phyloP scores from a whole-genome alignment of 257 asterid species.

The Rhazya stricta region DNA sequence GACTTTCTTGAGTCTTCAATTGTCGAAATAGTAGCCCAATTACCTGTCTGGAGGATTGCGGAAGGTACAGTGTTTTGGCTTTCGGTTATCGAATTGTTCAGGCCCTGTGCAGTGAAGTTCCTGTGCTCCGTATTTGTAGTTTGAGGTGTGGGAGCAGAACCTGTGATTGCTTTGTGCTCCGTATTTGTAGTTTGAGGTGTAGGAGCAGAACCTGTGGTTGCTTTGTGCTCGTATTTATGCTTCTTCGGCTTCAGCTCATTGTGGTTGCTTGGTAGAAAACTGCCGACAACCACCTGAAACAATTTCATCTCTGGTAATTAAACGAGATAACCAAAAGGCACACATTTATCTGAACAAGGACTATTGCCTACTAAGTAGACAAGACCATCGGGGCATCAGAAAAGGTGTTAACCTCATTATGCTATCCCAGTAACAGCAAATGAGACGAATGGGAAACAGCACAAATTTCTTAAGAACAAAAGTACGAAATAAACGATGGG shows the following conservation, averaged over 20 bases:
- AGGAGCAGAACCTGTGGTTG: constrained; percentile 24
- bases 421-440: not conserved
- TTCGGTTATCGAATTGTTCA: constrained; percentile 14
- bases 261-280: constrained; percentile 60
- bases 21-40: constrained; percentile 36
- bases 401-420: not conserved
- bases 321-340: not conserved
- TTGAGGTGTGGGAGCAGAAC: constrained; percentile 25
- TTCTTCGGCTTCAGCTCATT: constrained; percentile 59
- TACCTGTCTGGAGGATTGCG: constrained; percentile 34
- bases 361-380: not conserved
- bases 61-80: constrained; percentile 24
- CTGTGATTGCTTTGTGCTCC: constrained; percentile 22
- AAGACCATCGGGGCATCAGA: not conserved
- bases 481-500: not conserved
- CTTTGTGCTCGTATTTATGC: constrained; percentile 37
- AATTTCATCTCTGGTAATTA: constrained; percentile 3
- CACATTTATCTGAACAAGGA: not conserved
- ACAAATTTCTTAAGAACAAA: not conserved
- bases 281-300: constrained; percentile 65
- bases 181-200: constrained; percentile 30
- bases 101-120: constrained; percentile 27
- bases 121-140: constrained; percentile 34
- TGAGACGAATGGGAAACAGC: not conserved
- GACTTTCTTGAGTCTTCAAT: constrained; percentile 47